Evolutionary conservation across 371 early-diverging fungal species (phyloP), one percentile per base, ranked within the genome.

Genomic region (Lichtheimia hyalospora): DNA sequence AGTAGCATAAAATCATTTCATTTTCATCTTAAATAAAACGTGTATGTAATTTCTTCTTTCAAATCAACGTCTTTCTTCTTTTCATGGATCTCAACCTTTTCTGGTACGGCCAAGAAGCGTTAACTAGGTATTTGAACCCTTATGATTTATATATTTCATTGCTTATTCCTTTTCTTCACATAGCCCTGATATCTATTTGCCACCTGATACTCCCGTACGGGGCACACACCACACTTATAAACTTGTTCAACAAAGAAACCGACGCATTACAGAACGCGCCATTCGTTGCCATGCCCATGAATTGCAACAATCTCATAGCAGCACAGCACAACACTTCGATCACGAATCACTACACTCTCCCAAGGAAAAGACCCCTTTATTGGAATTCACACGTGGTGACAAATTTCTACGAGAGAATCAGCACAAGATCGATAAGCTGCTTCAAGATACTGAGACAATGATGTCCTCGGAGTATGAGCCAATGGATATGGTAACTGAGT

Each of bases 1-100:
- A 61, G 73, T 84, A 73, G 86, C 76, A 50, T 89, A 84, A 73
- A 40, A n/a, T 46, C 46, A 14, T 18, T 46, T 46, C 15, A 7
- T 18, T 16, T 46, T 14, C 5, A 8, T 21, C 46, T 7, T 46
- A 46, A 46, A 46, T 46, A 21, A 18, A 18, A 21, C 16, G 3
- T 25, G 25, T 21, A 14, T 46, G 5, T 46, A 21, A 18, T 46
- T 16, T 46, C n/a, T 7, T 46, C 16, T 46, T 44, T 43, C 13
- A 0, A n/a, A n/a, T 16, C 46, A 14, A 10, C 34, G 10, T 8
- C 34, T 34, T 34, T 34, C 34, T 10, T 34, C 8, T 34, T 34
- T 34, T 46, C 10, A 46, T n/a, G 21, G 21, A 46, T 46, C 6
- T 21, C 21, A 46, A 46, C 21, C 21, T 46, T 5, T 46, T 46